phyloP scores from a whole-genome alignment of 345 rosid genomes.

The Camelina sativa region DNA sequence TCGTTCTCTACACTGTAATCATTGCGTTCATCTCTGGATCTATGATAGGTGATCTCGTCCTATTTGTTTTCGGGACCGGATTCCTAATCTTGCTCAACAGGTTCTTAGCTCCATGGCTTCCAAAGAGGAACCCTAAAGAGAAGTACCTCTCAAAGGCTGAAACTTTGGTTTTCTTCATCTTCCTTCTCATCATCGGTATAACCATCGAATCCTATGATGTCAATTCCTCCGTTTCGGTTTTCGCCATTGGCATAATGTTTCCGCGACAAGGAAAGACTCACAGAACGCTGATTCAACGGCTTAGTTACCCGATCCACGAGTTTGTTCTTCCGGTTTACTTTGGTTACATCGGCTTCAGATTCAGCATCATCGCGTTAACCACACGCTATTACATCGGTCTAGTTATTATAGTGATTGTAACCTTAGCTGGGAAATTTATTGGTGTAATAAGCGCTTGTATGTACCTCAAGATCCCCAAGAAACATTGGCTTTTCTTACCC shows the following conservation, averaged over 20 bases:
- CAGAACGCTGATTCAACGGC: slow-evolving; percentile 68
- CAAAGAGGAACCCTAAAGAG: slow-evolving; percentile 58
- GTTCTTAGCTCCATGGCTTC: slow-evolving; percentile 64
- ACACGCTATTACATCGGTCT: slow-evolving; percentile 37
- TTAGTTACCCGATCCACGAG: slow-evolving; percentile 67
- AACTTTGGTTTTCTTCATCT: slow-evolving; percentile 53
- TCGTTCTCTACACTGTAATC: slow-evolving; percentile 42
- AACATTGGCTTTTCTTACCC: slow-evolving; percentile 57
- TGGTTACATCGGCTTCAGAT: slow-evolving; percentile 79
- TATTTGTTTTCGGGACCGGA: slow-evolving; percentile 42
- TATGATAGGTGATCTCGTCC: slow-evolving; percentile 44
- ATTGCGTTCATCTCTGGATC: slow-evolving; percentile 33
- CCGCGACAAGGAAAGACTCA: slow-evolving; percentile 84
- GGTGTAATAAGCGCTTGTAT: slow-evolving; percentile 66
- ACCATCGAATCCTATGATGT: slow-evolving; percentile 51
- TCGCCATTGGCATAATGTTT: slow-evolving; percentile 71
- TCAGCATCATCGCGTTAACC: slow-evolving; percentile 42
- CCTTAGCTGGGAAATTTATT: slow-evolving; percentile 55
- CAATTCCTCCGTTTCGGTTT: slow-evolving; percentile 55
- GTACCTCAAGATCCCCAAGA: slow-evolving; percentile 59
- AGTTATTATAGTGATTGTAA: slow-evolving; percentile 47
- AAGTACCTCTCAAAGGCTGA: slow-evolving; percentile 71
- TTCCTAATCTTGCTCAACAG: slow-evolving; percentile 50
- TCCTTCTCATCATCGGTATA: slow-evolving; percentile 49
- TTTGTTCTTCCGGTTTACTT: slow-evolving; percentile 83